Evolutionary conservation across 208 protist genomes (phyloP).

Genomic region (Leishmania arabica): DNA sequence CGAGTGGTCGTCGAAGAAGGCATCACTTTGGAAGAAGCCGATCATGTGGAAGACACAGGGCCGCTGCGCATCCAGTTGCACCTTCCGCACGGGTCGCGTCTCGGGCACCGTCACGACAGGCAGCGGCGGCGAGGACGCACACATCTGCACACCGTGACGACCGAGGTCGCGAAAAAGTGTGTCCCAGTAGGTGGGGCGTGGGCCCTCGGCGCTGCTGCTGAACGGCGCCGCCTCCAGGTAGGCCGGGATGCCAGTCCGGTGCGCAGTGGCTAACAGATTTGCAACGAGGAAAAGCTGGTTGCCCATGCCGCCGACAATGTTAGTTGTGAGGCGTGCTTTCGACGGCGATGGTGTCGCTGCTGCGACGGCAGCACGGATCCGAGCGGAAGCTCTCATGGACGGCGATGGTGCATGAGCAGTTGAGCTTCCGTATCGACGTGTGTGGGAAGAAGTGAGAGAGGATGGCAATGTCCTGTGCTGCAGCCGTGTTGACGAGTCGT

Average conservation of each 20-base stretch:
- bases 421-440: not conserved
- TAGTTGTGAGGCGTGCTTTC: constrained; percentile 55
- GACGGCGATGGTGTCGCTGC: not conserved
- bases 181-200: constrained; percentile 79
- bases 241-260: constrained; percentile 46
- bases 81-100: constrained; percentile 40
- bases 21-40: constrained; percentile 86
- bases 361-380: not conserved
- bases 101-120: constrained; percentile 59
- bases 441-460: not conserved
- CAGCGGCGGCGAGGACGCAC: not conserved
- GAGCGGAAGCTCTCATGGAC: not conserved
- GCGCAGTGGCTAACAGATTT: constrained; percentile 72
- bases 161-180: constrained; percentile 62
- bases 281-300: constrained; percentile 89
- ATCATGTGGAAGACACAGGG: constrained; percentile 63
- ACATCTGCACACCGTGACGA: constrained; percentile 33
- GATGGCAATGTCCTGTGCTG: not conserved
- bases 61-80: constrained; percentile 22
- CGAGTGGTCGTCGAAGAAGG: constrained; percentile 65
- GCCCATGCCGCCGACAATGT: constrained; percentile 82
- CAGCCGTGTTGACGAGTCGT: not conserved
- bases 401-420: not conserved
- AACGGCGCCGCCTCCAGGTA: constrained; percentile 38
- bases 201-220: constrained; percentile 74